Base-by-base conservation (phyloP, 495 filamentous ascomycete species). In the Podospora pseudopauciseta region DNA sequence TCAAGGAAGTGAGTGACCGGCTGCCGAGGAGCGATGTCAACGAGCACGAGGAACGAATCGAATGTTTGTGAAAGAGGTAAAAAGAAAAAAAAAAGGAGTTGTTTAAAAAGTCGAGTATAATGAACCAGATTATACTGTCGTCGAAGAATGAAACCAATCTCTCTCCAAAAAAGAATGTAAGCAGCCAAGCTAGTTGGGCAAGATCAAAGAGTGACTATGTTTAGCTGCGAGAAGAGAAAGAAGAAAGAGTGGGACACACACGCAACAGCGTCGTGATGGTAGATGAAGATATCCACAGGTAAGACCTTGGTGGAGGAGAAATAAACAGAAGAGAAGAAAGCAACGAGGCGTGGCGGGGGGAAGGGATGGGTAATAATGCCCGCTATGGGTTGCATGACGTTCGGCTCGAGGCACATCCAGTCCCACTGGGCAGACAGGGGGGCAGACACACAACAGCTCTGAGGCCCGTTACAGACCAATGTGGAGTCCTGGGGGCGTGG, bases 131-230 rank as follows among this genome's bases (percentile, higher is more conserved):
- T 79, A 80, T 78, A 80, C 79, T 75, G 77, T 77, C 72, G 61
- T 63, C 61, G 28, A 80, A 72, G 70, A 82, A 80, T 76, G 69
- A 76, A 79, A 75, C 11, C 58, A 70, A 64, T 65, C 53, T 72
- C 67, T 76, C 64, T 75, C 71, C 74, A 85, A 83, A 85, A 83
- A 85, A 79, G 81, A 82, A 77, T 65, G 78, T 81, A 77, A 80
- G 78, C 82, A 85, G 81, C 83, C 83, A 85, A 86, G 78, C 83
- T 81, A 84, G 83, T 86, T 86, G 84, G 61, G 83, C 74, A 70
- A 69, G 78, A 76, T 81, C 81, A 81, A 84, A 84, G 82, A 83
- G 83, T 81, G 78, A 81, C 76, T 72, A 78, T 73, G 75, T 79
- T 78, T 75, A 85, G 83, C 83, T 82, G 82, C 80, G 80, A 79